A percentile compares a stretch with the other conserved stretches of the same genome.
Evolutionary conservation across 371 early-diverging fungal genomes (phyloP).

Genomic region (Capillidium heterosporum): DNA sequence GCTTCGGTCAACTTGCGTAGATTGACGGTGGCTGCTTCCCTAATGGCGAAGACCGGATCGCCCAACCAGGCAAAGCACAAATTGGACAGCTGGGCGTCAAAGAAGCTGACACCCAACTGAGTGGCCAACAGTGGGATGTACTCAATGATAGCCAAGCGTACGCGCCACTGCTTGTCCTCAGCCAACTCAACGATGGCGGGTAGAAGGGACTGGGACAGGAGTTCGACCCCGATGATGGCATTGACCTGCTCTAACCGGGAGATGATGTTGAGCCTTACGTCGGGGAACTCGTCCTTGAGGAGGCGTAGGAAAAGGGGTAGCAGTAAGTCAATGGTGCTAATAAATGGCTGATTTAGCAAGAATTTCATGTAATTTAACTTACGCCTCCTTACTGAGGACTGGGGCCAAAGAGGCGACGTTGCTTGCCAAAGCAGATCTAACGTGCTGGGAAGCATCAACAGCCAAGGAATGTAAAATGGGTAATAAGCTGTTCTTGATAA

Average conservation of each 20-base stretch:
- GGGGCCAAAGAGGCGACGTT: conserved; percentile 90
- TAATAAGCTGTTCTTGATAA: conserved; percentile 59
- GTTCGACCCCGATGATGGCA: conserved; percentile 91
- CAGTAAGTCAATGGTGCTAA: conserved; percentile 77
- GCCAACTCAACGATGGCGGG: conserved; percentile 96
- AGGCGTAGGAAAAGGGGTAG: conserved; percentile 85
- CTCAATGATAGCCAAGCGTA: conserved; percentile 93
- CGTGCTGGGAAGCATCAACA: conserved; percentile 86
- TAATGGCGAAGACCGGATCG: conserved; percentile 90
- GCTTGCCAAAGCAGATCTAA: conserved; percentile 86
- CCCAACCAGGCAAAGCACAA: conserved; percentile 94
- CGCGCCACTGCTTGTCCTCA: conserved; percentile 98
- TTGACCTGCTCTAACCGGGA: conserved; percentile 91
- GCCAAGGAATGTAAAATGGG: conserved; percentile 83
- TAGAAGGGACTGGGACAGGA: conserved; percentile 85
- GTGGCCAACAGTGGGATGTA: conserved; percentile 90
- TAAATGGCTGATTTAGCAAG: neutral
- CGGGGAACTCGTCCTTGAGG: conserved; percentile 91
- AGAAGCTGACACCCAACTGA: conserved; percentile 88
- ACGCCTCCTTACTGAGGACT: conserved; percentile 82
- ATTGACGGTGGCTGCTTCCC: conserved; percentile 89
- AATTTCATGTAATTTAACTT: conserved; percentile 12
- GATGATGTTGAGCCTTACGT: conserved; percentile 94
- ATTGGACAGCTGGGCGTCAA: conserved; percentile 83
- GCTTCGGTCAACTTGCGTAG: conserved; percentile 82